Conservation (phyloP, 805 yeast species). For the Kodamaea jinghongensis region DNA sequence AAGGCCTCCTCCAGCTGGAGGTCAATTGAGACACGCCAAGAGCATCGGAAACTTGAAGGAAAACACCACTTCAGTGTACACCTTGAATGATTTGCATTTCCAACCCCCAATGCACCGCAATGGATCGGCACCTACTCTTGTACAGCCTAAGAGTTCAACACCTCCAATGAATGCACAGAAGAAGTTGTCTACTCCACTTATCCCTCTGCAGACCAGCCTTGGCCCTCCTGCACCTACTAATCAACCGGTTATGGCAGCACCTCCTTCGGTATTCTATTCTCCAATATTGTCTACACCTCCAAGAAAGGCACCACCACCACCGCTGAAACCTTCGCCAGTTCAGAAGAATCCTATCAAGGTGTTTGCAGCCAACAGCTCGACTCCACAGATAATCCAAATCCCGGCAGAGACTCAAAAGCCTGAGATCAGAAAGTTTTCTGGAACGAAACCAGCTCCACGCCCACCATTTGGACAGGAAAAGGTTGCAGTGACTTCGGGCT, state of each 20-base stretch:
- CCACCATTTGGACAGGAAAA: too few relatives aligned
- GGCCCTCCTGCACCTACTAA: background rate
- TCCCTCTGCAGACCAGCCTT: background rate
- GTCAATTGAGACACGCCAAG: background rate
- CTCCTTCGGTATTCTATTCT: constrained; percentile 6
- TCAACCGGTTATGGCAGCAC: background rate
- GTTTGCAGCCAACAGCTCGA: background rate
- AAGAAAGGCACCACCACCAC: constrained; percentile 7
- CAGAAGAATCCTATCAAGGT: background rate
- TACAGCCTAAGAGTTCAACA: background rate
- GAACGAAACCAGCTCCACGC: too few relatives aligned
- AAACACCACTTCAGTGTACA: too few relatives aligned
- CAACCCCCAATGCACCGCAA: too few relatives aligned
- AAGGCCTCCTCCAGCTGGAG: background rate
- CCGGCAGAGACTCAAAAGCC: background rate
- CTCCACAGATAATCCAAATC: too few relatives aligned
- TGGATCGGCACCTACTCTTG: constrained; percentile 1
- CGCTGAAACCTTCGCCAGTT: constrained; percentile 1
- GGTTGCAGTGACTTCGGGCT: too few relatives aligned
- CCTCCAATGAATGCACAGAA: constrained; percentile 1
- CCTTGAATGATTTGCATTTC: too few relatives aligned
- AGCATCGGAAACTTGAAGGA: background rate
- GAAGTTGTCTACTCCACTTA: background rate
- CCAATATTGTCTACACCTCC: constrained; percentile 8
- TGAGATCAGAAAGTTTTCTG: background rate